Percentiles rank a stretch among this genome's conserved stretches.
Conservation (phyloP, 345 rosid species). For the Eucalyptus urophylla region DNA sequence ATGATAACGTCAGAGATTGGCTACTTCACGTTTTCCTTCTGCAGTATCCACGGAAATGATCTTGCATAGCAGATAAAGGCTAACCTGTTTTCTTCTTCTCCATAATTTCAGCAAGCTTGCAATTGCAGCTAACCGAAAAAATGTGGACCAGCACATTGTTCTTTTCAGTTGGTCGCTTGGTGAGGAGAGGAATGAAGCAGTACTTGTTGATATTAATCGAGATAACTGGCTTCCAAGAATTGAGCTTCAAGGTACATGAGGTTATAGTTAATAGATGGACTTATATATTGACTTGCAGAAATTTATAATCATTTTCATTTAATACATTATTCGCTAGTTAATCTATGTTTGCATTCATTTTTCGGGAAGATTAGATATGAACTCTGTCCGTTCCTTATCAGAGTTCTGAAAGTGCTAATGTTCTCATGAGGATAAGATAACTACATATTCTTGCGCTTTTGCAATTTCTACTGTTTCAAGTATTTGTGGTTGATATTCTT, state of each 20-base stretch:
- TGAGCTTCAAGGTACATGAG: conserved; percentile 73
- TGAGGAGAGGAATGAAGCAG: conserved; percentile 31
- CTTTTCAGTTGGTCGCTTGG: conserved; percentile 61
- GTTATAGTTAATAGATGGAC: not conserved
- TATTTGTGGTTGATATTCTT: not conserved
- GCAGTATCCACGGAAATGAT: not conserved
- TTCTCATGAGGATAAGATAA: not conserved
- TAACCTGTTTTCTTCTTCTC: not conserved
- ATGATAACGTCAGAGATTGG: not conserved
- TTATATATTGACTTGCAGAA: not conserved
- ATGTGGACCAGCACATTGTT: conserved; percentile 62
- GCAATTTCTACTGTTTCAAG: not conserved
- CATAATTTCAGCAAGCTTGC: conserved; percentile 62
- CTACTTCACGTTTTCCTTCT: not conserved
- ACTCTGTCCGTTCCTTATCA: not conserved
- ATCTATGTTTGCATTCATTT: not conserved
- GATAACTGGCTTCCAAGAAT: conserved; percentile 85
- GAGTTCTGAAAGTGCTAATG: not conserved
- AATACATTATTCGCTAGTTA: not conserved
- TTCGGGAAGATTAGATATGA: not conserved
- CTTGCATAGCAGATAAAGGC: not conserved
- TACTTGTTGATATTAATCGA: conserved; percentile 54
- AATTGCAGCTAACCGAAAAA: conserved; percentile 71
- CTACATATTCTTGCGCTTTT: not conserved
- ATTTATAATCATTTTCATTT: not conserved